Base-by-base conservation (phyloP, 306 rosid species). In the Begonia masoniana region DNA sequence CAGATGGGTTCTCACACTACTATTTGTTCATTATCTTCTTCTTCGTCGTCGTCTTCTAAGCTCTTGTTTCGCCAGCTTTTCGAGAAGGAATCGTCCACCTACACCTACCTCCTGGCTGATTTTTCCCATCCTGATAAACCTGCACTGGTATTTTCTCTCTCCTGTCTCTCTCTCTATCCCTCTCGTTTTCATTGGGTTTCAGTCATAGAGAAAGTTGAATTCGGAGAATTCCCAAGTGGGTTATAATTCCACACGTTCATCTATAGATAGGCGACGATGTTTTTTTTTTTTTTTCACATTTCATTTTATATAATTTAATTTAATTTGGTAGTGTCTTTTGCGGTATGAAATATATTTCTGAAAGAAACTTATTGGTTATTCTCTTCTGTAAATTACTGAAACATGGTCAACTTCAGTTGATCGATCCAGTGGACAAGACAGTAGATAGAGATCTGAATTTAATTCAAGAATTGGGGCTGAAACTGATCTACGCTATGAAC, bases 51-150 rank as follows among this genome's bases (percentile, higher is more conserved):
- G 0, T 43, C 54, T 51, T 41, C 70, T 4, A 85, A 73, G 53
- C 88, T 91, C 54, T 73, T 91, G 71, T 77, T 91, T 21, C 99
- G 96, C 17, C 94, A 91, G 78, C 91, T 91, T 49, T 91, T 85
- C 47, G 96, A 85, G 83, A 85, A 83, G 76, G 99, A 91, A 11
- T 91, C 99, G 2, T 91, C 96, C 26, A 91, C 96, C 45, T 91
- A 78, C 58, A 86, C 99, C 0, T 86, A 86, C 64, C 77, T 91
- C 69, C 96, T 91, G 24, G 94, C 99, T 24, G 86, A 91, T 60
- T 65, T 69, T 13, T 73, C 79, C 6, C 92, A 85, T 64, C 81
- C 92, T 41, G 80, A 72, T 0, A 91, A 77, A 62, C 92, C 94
- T 1, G 96, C 96, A 16, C 70, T 91, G 56, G 94, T 91, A 48